Evolutionary conservation across 768 basidiomycete species (phyloP).

Genomic region (Brasilioporus rufonigricans): DNA sequence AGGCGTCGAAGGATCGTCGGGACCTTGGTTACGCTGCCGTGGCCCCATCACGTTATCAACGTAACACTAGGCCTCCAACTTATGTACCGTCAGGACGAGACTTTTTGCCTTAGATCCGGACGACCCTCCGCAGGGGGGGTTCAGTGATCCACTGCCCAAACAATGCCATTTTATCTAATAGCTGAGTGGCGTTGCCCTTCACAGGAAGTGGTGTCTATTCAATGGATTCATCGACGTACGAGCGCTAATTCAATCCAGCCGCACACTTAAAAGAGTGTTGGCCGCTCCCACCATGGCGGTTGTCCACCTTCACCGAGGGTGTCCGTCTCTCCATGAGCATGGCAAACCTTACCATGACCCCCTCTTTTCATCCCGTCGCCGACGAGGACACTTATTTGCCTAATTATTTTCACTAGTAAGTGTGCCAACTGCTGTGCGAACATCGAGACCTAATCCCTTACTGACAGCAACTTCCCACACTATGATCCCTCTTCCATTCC

Average conservation of each 20-base stretch:
- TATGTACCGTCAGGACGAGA: not conserved
- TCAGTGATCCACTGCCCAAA: not conserved
- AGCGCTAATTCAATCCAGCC: not conserved
- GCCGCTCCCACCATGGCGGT: not conserved
- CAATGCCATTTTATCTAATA: not conserved
- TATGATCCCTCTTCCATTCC: not conserved
- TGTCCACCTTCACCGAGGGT: not conserved
- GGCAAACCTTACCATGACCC: not conserved
- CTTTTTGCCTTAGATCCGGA: not conserved
- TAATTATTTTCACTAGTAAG: slow-evolving; percentile 3
- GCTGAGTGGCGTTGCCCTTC: not conserved
- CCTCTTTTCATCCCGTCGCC: not conserved
- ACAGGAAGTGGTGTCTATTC: too few relatives aligned
- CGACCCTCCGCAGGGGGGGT: too few relatives aligned
- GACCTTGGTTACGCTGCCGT: not conserved
- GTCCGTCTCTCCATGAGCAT: not conserved
- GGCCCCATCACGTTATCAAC: too few relatives aligned
- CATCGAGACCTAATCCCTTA: not conserved
- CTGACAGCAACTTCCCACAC: not conserved
- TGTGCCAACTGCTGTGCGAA: not conserved
- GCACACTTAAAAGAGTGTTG: not conserved
- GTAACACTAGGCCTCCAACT: not conserved
- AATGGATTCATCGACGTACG: too few relatives aligned
- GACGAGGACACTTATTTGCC: not conserved
- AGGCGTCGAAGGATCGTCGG: not conserved